Conservation (phyloP, 2,329 filamentous ascomycete species). For the Aphanocladium album region DNA sequence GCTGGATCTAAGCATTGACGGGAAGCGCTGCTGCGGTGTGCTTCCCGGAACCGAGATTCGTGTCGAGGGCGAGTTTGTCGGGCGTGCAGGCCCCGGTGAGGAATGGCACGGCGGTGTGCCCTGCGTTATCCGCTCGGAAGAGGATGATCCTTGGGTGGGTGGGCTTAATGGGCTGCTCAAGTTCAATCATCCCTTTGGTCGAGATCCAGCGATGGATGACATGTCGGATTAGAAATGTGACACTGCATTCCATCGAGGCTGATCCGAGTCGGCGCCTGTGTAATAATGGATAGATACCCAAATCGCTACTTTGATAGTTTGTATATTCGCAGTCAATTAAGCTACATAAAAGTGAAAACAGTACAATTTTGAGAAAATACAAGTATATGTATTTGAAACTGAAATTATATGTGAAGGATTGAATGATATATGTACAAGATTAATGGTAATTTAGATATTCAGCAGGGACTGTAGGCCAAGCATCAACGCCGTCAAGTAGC, state of each 20-base stretch:
- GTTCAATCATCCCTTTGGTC: constrained; percentile 94
- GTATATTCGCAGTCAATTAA: no score
- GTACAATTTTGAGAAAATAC: not conserved
- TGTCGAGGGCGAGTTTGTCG: constrained; percentile 80
- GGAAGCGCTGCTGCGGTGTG: constrained; percentile 62
- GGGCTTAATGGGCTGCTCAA: constrained; percentile 90
- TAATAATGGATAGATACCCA: constrained; percentile 4
- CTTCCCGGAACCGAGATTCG: constrained; percentile 77
- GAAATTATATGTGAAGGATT: no score
- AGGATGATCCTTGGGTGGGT: constrained; percentile 94
- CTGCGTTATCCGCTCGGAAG: constrained; percentile 72
- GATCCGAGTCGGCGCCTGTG: not conserved
- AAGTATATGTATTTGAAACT: no score
- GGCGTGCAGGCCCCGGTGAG: constrained; percentile 32
- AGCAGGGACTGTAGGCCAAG: constrained; percentile 36
- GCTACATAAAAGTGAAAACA: not conserved
- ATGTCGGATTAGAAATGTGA: constrained; percentile 19
- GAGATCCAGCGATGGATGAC: constrained; percentile 29
- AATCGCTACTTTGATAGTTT: not conserved
- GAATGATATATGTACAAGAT: not conserved
- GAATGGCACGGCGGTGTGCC: constrained; percentile 78
- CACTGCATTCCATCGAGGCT: not conserved
- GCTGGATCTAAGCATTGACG: constrained; percentile 75
- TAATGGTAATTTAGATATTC: constrained; percentile 26
- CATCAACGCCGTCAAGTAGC: constrained; percentile 43